Conservation (phyloP, 2,329 filamentous ascomycete species). For the Penicillium occitanis region DNA sequence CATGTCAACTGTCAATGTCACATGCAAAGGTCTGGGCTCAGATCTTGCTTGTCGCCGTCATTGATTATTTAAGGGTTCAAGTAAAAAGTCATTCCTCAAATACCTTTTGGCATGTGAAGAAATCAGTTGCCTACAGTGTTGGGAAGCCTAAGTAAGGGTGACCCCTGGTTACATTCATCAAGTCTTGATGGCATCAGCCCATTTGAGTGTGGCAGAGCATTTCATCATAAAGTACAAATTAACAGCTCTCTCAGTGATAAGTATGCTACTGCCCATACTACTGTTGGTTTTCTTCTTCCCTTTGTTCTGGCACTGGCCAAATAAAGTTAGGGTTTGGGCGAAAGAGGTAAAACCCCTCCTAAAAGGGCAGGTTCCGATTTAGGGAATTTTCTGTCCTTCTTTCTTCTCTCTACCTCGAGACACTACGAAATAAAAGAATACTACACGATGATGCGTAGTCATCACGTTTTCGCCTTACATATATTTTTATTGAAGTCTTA, state of each 20-base stretch:
- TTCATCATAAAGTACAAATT: not conserved
- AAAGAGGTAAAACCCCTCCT: constrained; percentile 9
- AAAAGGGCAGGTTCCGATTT: constrained; percentile 18
- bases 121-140: not conserved
- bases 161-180: not conserved
- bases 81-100: not conserved
- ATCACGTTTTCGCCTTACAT: not conserved
- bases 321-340: constrained; percentile 18
- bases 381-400: constrained; percentile 11
- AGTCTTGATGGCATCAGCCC: no score
- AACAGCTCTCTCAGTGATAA: not conserved
- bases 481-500: not conserved
- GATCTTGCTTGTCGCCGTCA: not conserved
- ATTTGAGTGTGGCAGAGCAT: not conserved
- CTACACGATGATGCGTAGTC: not conserved
- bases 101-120: not conserved
- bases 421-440: not conserved
- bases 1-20: not conserved
- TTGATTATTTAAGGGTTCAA: not conserved
- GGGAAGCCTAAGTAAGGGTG: not conserved
- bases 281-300: not conserved
- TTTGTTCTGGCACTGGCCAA: not conserved
- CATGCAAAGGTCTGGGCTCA: not conserved
- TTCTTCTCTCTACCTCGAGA: not conserved
- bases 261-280: not conserved